phyloP scores from a whole-genome alignment of 768 basidiomycete species.

The Amanita exitialis region DNA sequence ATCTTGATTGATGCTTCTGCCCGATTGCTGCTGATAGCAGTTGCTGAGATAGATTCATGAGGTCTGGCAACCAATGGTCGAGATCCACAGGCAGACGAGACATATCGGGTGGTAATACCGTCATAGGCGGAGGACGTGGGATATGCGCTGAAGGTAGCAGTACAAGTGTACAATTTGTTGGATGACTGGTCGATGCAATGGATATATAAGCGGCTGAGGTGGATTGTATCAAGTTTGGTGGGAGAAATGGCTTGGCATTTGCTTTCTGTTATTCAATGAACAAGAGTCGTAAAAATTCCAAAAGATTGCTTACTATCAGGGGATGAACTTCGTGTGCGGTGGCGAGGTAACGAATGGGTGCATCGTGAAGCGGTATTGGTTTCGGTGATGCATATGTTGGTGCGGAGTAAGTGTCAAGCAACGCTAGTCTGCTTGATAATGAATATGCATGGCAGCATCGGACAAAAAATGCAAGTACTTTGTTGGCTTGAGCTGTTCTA shows the following conservation, averaged over 20 bases:
- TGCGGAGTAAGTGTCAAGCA: constrained; percentile 44
- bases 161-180: constrained; percentile 22
- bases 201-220: constrained; percentile 46
- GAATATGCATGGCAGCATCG: background rate
- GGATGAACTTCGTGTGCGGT: constrained; percentile 12
- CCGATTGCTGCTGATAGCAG: constrained; percentile 25
- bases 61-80: constrained; percentile 24
- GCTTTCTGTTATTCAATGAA: constrained; percentile 17
- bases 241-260: constrained; percentile 28
- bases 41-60: constrained; percentile 24
- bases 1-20: constrained; percentile 13
- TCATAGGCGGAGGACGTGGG: constrained; percentile 28
- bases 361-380: constrained; percentile 25
- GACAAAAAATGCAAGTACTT: constrained; percentile 22
- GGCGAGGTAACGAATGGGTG: constrained; percentile 46
- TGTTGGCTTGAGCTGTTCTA: constrained; percentile 34
- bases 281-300: constrained; percentile 6
- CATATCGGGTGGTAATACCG: constrained; percentile 23
- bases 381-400: constrained; percentile 34
- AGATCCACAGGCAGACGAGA: constrained; percentile 21
- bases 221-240: constrained; percentile 49
- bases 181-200: constrained; percentile 15
- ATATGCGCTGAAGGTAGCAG: constrained; percentile 41
- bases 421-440: constrained; percentile 25
- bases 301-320: constrained; percentile 11